Percentiles rank a stretch among this genome's conserved stretches.
Conservation (phyloP, 2,329 filamentous ascomycete genomes). For the Didymella sp. region DNA sequence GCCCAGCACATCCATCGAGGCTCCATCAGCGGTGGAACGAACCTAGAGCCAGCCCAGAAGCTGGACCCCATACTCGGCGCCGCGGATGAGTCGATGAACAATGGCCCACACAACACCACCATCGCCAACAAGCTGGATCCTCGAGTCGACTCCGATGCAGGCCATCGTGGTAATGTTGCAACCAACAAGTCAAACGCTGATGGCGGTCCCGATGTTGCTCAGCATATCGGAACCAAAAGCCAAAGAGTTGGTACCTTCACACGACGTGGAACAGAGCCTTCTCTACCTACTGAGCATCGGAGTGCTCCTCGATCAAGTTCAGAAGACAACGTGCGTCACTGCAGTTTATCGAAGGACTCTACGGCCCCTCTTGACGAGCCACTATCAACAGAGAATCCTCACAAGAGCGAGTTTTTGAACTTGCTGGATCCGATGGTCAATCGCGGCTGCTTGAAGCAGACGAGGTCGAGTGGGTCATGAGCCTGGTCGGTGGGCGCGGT, state of each 20-base stretch:
- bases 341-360: neutral
- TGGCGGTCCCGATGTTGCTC: neutral
- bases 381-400: conserved; percentile 17
- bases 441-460: conserved; percentile 12
- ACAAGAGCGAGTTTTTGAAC: conserved; percentile 23
- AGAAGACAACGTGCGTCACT: conserved; percentile 1
- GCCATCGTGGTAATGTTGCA: neutral
- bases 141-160: neutral
- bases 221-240: no score
- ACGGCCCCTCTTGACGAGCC: neutral
- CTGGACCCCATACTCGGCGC: conserved; percentile 22
- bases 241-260: neutral
- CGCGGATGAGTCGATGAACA: conserved; percentile 18
- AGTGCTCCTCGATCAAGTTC: neutral
- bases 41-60: conserved; percentile 23
- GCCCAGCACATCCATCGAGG: conserved; percentile 25
- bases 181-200: neutral
- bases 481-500: neutral
- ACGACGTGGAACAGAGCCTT: conserved; percentile 12
- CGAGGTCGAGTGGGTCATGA: conserved; percentile 2
- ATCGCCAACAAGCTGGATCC: conserved; percentile 24
- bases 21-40: conserved; percentile 18
- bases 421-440: conserved; percentile 30
- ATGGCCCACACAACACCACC: conserved; percentile 16
- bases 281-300: neutral